Percentiles rank a stretch among this genome's conserved stretches.
Conservation (phyloP, 768 basidiomycete genomes). For the Polyporus arcularius region DNA sequence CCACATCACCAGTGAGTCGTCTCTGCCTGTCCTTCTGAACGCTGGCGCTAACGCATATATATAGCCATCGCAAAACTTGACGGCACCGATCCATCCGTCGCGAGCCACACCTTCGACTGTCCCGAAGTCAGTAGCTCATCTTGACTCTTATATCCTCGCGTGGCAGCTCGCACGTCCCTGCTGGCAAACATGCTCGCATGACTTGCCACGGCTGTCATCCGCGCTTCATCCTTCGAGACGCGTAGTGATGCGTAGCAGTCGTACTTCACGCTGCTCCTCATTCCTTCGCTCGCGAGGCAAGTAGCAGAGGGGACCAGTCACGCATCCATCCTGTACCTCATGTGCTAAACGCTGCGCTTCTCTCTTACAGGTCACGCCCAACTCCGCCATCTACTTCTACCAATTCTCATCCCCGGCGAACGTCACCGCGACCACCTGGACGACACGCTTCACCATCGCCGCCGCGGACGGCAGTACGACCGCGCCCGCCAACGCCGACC, state of each 20-base stretch:
- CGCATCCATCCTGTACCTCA: conserved; percentile 72
- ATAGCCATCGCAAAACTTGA: conserved; percentile 67
- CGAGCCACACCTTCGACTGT: conserved; percentile 56
- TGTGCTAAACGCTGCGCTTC: conserved; percentile 63
- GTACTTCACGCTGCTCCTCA: not conserved
- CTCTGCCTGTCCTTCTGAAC: not conserved
- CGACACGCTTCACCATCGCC: conserved; percentile 76
- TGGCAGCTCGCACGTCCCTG: conserved; percentile 30
- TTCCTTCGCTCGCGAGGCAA: conserved; percentile 45
- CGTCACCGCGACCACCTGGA: conserved; percentile 54
- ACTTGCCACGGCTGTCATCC: conserved; percentile 9
- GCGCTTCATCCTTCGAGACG: not conserved
- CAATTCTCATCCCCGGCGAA: conserved; percentile 58
- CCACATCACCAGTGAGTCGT: conserved; percentile 1
- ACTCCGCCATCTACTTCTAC: conserved; percentile 81
- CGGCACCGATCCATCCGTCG: conserved; percentile 51
- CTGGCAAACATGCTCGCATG: conserved; percentile 53
- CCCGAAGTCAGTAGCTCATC: conserved; percentile 49
- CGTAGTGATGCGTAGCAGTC: not conserved
- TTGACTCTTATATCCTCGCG: not conserved
- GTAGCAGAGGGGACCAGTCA: conserved; percentile 25
- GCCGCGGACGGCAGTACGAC: conserved; percentile 45
- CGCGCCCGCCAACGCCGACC: conserved; percentile 51
- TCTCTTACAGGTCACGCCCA: conserved; percentile 55
- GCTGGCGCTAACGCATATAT: not conserved